Conservation (phyloP, 352 stramenopile genomes). For the Blastocystis sp. region DNA sequence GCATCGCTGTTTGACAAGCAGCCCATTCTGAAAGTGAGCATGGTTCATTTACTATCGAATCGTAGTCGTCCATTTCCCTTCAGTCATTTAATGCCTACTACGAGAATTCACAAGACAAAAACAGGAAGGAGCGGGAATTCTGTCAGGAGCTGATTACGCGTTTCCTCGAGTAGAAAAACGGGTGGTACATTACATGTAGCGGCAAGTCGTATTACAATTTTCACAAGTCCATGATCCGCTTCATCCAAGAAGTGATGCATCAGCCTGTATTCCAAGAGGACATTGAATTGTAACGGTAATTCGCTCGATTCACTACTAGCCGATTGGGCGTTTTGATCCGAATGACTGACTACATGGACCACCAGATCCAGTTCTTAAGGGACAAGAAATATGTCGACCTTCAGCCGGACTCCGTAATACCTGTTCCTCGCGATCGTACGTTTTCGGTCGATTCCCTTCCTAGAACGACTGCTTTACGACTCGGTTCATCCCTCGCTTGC, state of each 20-base stretch:
- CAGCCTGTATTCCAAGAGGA: neutral
- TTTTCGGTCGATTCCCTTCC: neutral
- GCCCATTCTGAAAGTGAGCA: slow-evolving; percentile 9
- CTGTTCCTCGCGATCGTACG: slow-evolving; percentile 19
- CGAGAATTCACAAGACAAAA: neutral
- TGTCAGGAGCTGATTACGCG: slow-evolving; percentile 7
- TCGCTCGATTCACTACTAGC: neutral
- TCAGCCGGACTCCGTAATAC: neutral
- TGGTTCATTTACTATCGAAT: neutral
- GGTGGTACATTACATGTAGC: neutral
- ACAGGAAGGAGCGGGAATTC: neutral
- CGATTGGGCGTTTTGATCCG: neutral
- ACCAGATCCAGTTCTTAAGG: neutral
- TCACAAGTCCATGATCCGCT: neutral
- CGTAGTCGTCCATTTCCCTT: neutral
- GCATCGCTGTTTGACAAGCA: slow-evolving; percentile 34
- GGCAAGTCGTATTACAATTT: neutral
- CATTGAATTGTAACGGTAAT: neutral
- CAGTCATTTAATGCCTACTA: slow-evolving; percentile 12
- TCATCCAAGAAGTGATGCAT: neutral
- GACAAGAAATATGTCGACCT: neutral
- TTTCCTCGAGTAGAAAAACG: neutral
- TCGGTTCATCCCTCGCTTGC: neutral
- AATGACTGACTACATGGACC: slow-evolving; percentile 17
- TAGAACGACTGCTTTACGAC: slow-evolving; percentile 11